Evolutionary conservation across 1,139 yeast genomes (phyloP), one percentile per base, ranked within the genome.

Genomic region (Magnusiomyces tetraspermus): DNA sequence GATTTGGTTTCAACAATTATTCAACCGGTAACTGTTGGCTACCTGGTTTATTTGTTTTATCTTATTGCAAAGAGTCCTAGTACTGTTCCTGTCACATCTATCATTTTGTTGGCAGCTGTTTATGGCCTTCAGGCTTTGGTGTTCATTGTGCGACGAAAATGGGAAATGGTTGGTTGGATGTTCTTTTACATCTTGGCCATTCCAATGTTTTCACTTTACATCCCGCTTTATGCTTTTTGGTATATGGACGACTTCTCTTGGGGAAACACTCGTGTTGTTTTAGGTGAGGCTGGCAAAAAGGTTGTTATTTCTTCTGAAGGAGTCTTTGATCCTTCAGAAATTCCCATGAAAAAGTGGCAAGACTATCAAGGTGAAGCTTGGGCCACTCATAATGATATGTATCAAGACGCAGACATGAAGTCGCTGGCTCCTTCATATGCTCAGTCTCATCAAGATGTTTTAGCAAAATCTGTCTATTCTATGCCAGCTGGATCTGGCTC

Each of bases 111-210:
- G 37, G 71, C 65, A 10, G 71, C 73, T 10, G 70, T 71, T 23
- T 71, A 71, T 51, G 75, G 75, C 46, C 59, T 71, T 38, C 75
- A 71, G 54, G 71, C 71, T 2, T 49, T 71, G 30, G 65, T 71
- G 31, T 71, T 71, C 61, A 52, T 71, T 49, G 53, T 71, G 37
- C 61, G 75, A 26, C 60, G 72, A 51, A 63, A 67, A 53, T 71
- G 75, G 75, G 75, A 71, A 49, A 72, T 71, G 75, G 67, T 71
- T 55, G 74, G 73, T 6, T 71, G 75, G 75, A 71, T 71, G 75
- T 51, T 71, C 37, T 62, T 71, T 11, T 71, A 71, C 56, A 61
- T 71, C 37, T 53, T 68, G 3, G 74, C 75, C 4, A 61, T 71
- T 50, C 75, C 75, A 1, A 56, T 71, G 36, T 71, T 69, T 58